Evolutionary conservation across 306 rosid species (phyloP).

Genomic region (Lagenaria siceraria): DNA sequence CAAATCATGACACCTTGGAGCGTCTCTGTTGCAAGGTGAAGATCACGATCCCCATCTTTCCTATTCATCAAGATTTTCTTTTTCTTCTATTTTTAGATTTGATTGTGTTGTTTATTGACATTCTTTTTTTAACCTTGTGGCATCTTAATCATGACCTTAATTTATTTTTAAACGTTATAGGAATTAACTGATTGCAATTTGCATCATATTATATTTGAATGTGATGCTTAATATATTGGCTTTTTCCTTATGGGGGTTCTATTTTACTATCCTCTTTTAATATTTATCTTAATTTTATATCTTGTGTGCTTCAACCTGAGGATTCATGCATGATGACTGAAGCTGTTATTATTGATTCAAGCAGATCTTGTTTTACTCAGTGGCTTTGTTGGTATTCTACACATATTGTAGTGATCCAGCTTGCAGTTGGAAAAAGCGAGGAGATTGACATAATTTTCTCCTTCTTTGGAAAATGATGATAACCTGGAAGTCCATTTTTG

Average conservation of each 20-base stretch:
- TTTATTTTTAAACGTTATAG: not conserved
- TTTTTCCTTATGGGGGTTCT: not conserved
- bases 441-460: not conserved
- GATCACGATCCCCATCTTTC: not conserved
- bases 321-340: not conserved
- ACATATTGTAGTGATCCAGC: not conserved
- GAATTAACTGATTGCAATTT: not conserved
- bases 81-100: not conserved
- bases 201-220: not conserved
- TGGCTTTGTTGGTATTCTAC: not conserved
- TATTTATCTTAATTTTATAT: slow-evolving; percentile 6
- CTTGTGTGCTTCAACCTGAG: not conserved
- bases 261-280: not conserved
- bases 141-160: not conserved
- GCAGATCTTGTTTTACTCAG: not conserved
- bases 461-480: not conserved
- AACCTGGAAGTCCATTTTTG: not conserved
- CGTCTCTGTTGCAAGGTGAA: slow-evolving; percentile 77
- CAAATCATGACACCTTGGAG: slow-evolving; percentile 78
- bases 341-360: not conserved
- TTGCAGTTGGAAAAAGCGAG: not conserved
- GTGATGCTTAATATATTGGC: not conserved
- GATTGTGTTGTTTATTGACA: not conserved
- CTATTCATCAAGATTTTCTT: not conserved
- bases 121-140: not conserved